Conservation (phyloP, 1,139 yeast species). For the Zhuliangozyma blackwelliae region DNA sequence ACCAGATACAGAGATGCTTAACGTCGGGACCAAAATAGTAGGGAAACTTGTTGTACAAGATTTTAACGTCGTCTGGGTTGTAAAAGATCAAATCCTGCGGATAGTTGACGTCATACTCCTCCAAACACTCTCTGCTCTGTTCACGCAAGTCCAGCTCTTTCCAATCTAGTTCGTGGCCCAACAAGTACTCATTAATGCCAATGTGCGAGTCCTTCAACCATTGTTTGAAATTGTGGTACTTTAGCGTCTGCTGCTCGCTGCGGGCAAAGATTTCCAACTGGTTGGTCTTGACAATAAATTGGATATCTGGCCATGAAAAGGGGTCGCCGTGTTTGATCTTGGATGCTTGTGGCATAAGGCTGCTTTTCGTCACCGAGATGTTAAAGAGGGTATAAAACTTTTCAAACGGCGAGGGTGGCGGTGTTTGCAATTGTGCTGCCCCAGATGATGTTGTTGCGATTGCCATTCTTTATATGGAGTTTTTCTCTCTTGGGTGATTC, state of each 20-base stretch:
- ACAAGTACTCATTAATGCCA: constrained; percentile 33
- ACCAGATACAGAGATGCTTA: constrained; percentile 42
- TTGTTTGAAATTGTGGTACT: constrained; percentile 33
- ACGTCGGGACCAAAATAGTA: constrained; percentile 36
- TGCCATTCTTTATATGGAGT: no score
- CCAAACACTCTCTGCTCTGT: constrained; percentile 13
- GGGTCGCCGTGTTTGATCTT: constrained; percentile 28
- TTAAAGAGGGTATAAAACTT: constrained; percentile 7
- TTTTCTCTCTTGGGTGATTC: no score
- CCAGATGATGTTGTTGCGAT: no score
- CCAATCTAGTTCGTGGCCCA: constrained; percentile 37
- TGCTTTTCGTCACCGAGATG: constrained; percentile 19
- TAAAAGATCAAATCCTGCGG: constrained; percentile 13
- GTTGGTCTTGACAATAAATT: constrained; percentile 27
- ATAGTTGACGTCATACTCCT: constrained; percentile 11
- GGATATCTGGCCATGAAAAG: constrained; percentile 34
- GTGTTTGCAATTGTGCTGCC: constrained; percentile 6
- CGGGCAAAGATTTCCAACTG: constrained; percentile 39
- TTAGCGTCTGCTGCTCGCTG: constrained; percentile 26
- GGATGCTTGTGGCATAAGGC: constrained; percentile 39
- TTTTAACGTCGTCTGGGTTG: constrained; percentile 22
- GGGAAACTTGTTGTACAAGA: constrained; percentile 41
- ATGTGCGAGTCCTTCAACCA: constrained; percentile 21
- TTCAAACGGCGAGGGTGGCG: constrained; percentile 9
- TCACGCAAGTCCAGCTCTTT: constrained; percentile 19